These are phyloP conservation scores for Septoria petroselini DNA, from an alignment of 2,329 filamentous ascomycete genomes.

Conservation along the genomic window DNA sequence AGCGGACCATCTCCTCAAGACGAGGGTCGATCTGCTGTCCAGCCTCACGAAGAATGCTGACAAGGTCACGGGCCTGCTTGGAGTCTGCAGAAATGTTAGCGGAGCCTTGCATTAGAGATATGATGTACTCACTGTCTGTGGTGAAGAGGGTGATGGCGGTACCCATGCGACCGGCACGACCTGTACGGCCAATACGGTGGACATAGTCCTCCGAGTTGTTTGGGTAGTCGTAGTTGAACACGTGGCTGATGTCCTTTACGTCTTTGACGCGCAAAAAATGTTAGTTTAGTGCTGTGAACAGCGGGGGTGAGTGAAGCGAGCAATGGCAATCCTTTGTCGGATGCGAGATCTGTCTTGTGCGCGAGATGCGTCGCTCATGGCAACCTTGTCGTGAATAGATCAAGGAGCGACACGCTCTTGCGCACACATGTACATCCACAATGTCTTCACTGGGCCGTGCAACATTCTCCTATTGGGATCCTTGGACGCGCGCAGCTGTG, in stretches of 20 bases:
- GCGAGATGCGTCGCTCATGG: slow-evolving; percentile 34
- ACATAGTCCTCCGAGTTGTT: slow-evolving; percentile 78
- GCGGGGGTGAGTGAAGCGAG: slow-evolving; percentile 40
- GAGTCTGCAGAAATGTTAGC: slow-evolving; percentile 45
- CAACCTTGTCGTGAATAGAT: slow-evolving; percentile 26
- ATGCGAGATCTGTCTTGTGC: slow-evolving; percentile 42
- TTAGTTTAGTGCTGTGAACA: slow-evolving; percentile 31
- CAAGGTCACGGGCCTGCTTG: slow-evolving; percentile 83
- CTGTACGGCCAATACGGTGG: slow-evolving; percentile 66
- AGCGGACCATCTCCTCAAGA: slow-evolving; percentile 92
- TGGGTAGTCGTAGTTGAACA: slow-evolving; percentile 99
- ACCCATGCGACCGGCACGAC: slow-evolving; percentile 77
- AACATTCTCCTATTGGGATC: slow-evolving; percentile 62
- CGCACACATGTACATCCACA: slow-evolving; percentile 40
- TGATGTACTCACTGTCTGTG: slow-evolving; percentile 81
- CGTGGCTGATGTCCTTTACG: slow-evolving; percentile 99
- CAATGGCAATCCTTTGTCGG: slow-evolving; percentile 55
- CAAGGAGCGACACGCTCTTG: slow-evolving; percentile 29
- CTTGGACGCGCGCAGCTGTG: slow-evolving; percentile 70
- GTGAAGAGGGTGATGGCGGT: slow-evolving; percentile 98
- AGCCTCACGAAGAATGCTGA: slow-evolving; percentile 86
- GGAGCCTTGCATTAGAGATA: slow-evolving; percentile 13
- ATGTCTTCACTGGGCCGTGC: slow-evolving; percentile 46
- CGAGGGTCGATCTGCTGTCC: slow-evolving; percentile 98
- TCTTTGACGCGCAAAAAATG: slow-evolving; percentile 67